phyloP scores from a whole-genome alignment of 2,329 filamentous ascomycete species.

The Hortaea sp. region DNA sequence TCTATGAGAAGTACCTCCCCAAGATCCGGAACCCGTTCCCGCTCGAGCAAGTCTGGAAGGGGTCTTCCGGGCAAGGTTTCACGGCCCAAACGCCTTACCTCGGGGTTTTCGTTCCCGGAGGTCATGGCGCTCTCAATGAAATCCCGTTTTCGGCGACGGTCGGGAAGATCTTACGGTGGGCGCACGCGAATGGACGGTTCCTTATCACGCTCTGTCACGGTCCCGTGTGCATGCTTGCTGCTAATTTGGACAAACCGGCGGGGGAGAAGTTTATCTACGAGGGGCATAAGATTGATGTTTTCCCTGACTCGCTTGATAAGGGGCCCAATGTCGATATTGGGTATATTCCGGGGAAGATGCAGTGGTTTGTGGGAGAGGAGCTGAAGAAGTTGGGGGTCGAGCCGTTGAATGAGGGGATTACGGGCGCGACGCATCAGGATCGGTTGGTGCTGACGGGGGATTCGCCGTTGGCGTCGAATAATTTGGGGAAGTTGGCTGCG shows the following conservation, averaged over 20 bases:
- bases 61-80: constrained; percentile 6
- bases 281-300: constrained; percentile 11
- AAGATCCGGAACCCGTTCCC: constrained; percentile 10
- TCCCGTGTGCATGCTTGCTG: constrained; percentile 10
- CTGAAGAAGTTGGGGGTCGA: constrained; percentile 9
- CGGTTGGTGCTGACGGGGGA: constrained; percentile 12
- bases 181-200: constrained; percentile 9
- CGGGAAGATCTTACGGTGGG: constrained; percentile 11
- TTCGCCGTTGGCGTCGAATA: constrained; percentile 15
- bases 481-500: constrained; percentile 11
- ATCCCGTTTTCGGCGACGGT: constrained; percentile 10
- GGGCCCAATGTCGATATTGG: constrained; percentile 14
- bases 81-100: constrained; percentile 12
- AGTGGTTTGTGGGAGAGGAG: constrained; percentile 12
- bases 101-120: constrained; percentile 12
- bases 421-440: constrained; percentile 10
- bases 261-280: constrained; percentile 12
- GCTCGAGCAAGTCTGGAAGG: constrained; percentile 9
- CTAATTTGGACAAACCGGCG: constrained; percentile 7
- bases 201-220: constrained; percentile 13
- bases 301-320: constrained; percentile 11
- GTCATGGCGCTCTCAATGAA: constrained; percentile 12
- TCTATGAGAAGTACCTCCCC: constrained; percentile 11
- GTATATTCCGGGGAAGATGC: constrained; percentile 15
- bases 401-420: constrained; percentile 9